Percentiles rank a stretch among this genome's conserved stretches.
phyloP scores from a whole-genome alignment of 192 early-diverging fungal genomes.

The Backusella tarrabulga region DNA sequence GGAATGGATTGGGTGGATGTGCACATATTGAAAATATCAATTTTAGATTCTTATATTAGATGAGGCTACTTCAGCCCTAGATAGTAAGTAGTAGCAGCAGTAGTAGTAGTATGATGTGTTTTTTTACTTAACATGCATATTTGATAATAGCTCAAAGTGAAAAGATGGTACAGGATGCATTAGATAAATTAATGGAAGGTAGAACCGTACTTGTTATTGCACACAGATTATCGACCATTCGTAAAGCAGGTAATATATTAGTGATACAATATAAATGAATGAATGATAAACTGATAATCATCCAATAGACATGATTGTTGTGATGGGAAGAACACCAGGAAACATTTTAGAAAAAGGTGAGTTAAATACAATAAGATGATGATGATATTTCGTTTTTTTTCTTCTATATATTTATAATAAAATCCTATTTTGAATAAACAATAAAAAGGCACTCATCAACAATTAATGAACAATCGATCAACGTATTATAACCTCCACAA shows the following conservation, averaged over 20 bases:
- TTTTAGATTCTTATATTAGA: conserved; percentile 71
- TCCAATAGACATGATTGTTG: conserved; percentile 31
- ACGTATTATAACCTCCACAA: conserved; percentile 34
- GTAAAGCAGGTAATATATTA: conserved; percentile 52
- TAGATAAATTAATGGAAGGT: conserved; percentile 68
- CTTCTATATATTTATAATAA: too few relatives aligned
- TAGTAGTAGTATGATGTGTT: background rate
- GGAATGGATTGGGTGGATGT: background rate
- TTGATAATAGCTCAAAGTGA: conserved; percentile 56
- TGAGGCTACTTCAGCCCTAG: conserved; percentile 76
- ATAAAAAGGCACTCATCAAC: conserved; percentile 33
- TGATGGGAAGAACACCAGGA: conserved; percentile 36
- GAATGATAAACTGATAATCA: too few relatives aligned
- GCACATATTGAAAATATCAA: background rate
- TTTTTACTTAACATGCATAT: background rate
- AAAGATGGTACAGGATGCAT: conserved; percentile 67
- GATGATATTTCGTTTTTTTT: background rate
- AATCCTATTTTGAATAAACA: background rate
- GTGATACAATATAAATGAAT: background rate
- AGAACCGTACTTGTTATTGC: conserved; percentile 87
- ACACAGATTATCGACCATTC: conserved; percentile 79
- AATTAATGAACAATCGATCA: conserved; percentile 26
- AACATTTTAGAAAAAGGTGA: conserved; percentile 42
- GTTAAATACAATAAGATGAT: background rate
- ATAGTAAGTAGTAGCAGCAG: conserved; percentile 37